Conservation (phyloP, 495 filamentous ascomycete genomes). For the Aspergillus sclerotioniger region DNA sequence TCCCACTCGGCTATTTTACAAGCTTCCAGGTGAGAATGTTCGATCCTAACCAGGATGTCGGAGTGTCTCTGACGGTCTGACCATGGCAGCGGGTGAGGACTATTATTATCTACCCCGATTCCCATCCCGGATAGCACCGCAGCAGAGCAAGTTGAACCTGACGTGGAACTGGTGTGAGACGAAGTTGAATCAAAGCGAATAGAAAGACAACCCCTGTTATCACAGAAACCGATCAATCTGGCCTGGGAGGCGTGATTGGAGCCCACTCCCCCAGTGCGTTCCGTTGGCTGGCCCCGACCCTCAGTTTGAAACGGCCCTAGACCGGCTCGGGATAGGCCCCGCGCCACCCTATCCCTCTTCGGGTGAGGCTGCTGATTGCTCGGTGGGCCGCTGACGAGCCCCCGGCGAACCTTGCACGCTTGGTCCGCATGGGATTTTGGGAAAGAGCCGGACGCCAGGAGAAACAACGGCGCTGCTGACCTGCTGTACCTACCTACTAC, state of each 20-base stretch:
- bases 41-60: not conserved
- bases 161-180: slow-evolving; percentile 21
- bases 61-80: not conserved
- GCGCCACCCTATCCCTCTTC: slow-evolving; percentile 7
- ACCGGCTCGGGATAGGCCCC: slow-evolving; percentile 9
- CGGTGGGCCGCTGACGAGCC: slow-evolving; percentile 14
- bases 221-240: slow-evolving; percentile 14
- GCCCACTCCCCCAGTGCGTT: slow-evolving; percentile 8
- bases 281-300: slow-evolving; percentile 15
- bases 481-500: too few species aligned
- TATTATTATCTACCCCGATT: not conserved
- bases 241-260: slow-evolving; percentile 7
- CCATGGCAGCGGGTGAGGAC: too few species aligned
- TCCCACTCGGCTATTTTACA: not conserved
- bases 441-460: slow-evolving; percentile 1
- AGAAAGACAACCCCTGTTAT: slow-evolving; percentile 20
- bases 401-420: slow-evolving; percentile 3
- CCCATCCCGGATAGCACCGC: slow-evolving; percentile 1
- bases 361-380: slow-evolving; percentile 10
- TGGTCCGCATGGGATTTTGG: not conserved
- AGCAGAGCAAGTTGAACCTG: slow-evolving; percentile 20
- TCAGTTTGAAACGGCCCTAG: slow-evolving; percentile 22
- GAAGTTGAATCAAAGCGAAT: slow-evolving; percentile 10
- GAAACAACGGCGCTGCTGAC: too few species aligned
- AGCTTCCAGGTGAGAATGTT: not conserved